Base-by-base conservation (phyloP, 1,139 yeast genomes). In the Taphrina pruni region DNA sequence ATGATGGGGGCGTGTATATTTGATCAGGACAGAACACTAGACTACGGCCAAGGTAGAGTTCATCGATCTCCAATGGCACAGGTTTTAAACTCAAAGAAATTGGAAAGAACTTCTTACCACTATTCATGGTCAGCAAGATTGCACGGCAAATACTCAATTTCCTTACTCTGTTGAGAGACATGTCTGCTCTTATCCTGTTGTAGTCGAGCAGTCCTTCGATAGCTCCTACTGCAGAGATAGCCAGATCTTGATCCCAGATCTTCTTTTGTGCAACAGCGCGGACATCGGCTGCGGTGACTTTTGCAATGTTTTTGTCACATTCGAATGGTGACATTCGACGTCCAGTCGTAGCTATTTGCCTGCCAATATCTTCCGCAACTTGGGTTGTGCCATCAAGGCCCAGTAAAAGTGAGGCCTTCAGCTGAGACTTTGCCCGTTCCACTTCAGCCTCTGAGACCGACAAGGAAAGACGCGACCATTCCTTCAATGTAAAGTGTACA, bases 281-380 rank as follows among this genome's bases (percentile, higher is more conserved):
- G 60, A 94, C 90, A 77, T 92, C 98, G 61, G 87, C 84, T 75
- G 86, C 88, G 8, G 92, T 85, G 70, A 94, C 90, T 62, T 85
- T 81, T 75, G 92, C 93, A 32, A 94, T 96, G 73, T 89, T 84
- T 73, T 87, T 87, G 78, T 93, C 94, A 12, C 93, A 95, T 75
- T 93, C 96, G 78, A 90, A 97, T 2, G 99, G 97, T 17, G 95
- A 84, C 75, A 91, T 83, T 77, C 97, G 86, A 76, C 85, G 87
- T 51, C 99, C 99, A 2, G 98, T 93, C 70, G 97, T 93, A 64
- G 94, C 96, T 72, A 94, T 84, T 79, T 95, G 99, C 78, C 99
- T 88, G 51, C 99, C 99, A 75, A 95, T 91, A 79, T 94, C 99
- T 79, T 94, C 99, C 45, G 97, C 98, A 71, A 93, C 88, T 4